phyloP scores from a whole-genome alignment of 306 rosid species.

The Fagus sylvatica region DNA sequence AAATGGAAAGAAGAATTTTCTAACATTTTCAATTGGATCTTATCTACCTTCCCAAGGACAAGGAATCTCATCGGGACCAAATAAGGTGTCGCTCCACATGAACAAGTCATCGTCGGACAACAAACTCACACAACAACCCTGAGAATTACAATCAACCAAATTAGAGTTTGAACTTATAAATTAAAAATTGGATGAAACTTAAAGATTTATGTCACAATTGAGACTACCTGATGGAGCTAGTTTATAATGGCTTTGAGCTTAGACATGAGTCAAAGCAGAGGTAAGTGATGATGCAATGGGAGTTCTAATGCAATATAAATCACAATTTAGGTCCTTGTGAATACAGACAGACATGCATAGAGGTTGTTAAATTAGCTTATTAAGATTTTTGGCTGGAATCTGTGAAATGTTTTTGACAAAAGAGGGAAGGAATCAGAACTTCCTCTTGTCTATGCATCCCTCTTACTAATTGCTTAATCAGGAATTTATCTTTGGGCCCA shows the following conservation, averaged over 20 bases:
- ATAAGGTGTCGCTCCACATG: constrained; percentile 37
- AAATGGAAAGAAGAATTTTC: too few relatives aligned
- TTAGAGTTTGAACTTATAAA: background rate
- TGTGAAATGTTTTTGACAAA: constrained; percentile 18
- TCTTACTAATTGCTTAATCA: background rate
- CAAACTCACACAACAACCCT: constrained; percentile 39
- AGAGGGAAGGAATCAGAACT: constrained; percentile 10
- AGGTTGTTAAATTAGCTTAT: background rate
- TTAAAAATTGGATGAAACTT: background rate
- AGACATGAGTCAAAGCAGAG: constrained; percentile 38
- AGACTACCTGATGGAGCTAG: constrained; percentile 25
- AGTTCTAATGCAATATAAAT: too few relatives aligned
- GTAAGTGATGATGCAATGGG: background rate
- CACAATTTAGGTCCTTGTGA: too few relatives aligned
- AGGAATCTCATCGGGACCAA: constrained; percentile 35
- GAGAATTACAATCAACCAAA: background rate
- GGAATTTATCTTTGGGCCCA: too few relatives aligned
- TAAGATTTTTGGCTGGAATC: background rate
- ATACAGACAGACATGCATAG: background rate
- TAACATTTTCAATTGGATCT: background rate
- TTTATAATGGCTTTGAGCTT: constrained; percentile 15
- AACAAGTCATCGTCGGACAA: constrained; percentile 31
- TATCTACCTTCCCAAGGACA: constrained; percentile 32
- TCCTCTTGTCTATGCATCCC: background rate
- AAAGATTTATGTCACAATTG: too few relatives aligned